These are phyloP conservation scores for Polysphondylium violaceum DNA, from an alignment of 78 protist genomes.

Conservation along the genomic window DNA sequence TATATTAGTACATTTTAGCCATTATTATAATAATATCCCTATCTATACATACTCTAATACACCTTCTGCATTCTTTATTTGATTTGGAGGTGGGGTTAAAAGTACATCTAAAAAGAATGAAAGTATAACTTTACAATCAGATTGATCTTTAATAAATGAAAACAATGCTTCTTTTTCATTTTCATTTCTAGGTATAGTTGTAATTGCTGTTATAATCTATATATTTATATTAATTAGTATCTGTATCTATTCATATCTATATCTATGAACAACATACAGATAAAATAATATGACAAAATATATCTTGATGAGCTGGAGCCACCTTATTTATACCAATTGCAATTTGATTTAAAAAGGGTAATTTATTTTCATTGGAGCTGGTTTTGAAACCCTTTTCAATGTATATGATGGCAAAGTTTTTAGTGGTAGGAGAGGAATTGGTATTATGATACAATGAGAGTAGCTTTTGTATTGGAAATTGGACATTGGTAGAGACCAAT, in stretches of 20 bases:
- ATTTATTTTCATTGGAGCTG: not conserved
- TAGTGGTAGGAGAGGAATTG: not conserved
- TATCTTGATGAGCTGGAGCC: constrained; percentile 52
- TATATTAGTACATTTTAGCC: not conserved
- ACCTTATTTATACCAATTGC: not conserved
- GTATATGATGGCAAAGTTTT: constrained; percentile 65
- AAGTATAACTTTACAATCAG: constrained; percentile 16
- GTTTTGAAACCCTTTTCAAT: constrained; percentile 70
- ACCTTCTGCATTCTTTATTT: not conserved
- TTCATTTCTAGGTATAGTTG: constrained; percentile 12
- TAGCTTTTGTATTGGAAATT: constrained; percentile 34
- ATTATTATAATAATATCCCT: not conserved
- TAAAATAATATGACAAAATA: constrained; percentile 61
- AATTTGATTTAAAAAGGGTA: constrained; percentile 3
- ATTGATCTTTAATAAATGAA: constrained; percentile 11
- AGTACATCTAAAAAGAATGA: constrained; percentile 54
- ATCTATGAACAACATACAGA: not conserved
- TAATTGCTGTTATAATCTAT: constrained; percentile 8
- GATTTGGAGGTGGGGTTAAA: constrained; percentile 18
- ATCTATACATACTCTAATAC: not conserved
- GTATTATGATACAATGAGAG: constrained; percentile 15
- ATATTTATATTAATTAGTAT: not conserved
- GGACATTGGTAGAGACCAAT: constrained; percentile 9
- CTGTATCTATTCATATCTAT: not conserved
- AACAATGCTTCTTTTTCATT: constrained; percentile 11